phyloP scores from a whole-genome alignment of 2,329 filamentous ascomycete species.

The Hypoxylon sp. region DNA sequence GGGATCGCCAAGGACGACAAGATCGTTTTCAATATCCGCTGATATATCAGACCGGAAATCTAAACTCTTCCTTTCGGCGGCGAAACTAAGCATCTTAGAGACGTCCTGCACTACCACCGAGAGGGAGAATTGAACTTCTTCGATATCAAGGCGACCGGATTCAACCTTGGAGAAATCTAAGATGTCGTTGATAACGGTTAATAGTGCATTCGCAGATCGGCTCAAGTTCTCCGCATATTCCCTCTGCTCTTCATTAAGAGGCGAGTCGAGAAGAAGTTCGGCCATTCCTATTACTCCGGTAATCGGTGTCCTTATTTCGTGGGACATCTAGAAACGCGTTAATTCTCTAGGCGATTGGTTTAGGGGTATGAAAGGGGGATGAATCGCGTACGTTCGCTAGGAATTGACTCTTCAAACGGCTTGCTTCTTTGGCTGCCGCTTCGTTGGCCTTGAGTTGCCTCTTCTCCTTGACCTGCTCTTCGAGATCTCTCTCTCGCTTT shows the following conservation, averaged over 20 bases:
- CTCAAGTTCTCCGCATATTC: constrained; percentile 85
- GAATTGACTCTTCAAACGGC: constrained; percentile 84
- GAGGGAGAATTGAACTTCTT: constrained; percentile 84
- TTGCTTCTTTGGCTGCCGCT: constrained; percentile 84
- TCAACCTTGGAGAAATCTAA: constrained; percentile 91
- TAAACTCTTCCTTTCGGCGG: constrained; percentile 83
- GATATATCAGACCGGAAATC: constrained; percentile 77
- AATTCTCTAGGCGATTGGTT: constrained; percentile 3
- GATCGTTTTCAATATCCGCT: constrained; percentile 72
- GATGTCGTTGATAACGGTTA: constrained; percentile 93
- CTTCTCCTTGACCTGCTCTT: constrained; percentile 77
- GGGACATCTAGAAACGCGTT: constrained; percentile 72
- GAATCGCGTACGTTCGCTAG: constrained; percentile 70
- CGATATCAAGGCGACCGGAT: constrained; percentile 81
- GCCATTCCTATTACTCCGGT: constrained; percentile 86
- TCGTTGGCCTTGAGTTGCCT: constrained; percentile 79
- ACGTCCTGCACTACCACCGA: constrained; percentile 83
- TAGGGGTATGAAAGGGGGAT: neutral
- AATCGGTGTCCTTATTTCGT: constrained; percentile 84
- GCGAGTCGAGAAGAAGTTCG: constrained; percentile 78
- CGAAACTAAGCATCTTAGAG: constrained; percentile 89
- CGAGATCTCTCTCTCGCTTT: constrained; percentile 73
- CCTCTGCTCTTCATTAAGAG: constrained; percentile 77
- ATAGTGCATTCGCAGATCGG: constrained; percentile 82
- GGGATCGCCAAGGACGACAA: constrained; percentile 89